phyloP scores from a whole-genome alignment of 441 rosid species.

The Mallotus japonicus region DNA sequence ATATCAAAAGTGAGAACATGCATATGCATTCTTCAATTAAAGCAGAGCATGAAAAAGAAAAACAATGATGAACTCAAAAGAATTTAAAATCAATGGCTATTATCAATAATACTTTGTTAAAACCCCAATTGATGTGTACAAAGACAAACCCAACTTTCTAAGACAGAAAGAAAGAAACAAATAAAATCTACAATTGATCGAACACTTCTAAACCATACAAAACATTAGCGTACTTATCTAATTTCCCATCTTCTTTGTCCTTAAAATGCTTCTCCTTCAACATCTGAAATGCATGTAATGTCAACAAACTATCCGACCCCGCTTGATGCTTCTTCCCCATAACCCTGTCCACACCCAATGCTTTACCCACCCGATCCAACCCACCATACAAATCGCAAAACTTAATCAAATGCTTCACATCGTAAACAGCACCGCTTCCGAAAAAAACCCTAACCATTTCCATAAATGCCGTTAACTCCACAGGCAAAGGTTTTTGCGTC shows the following conservation, averaged over 20 bases:
- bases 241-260: slow-evolving; percentile 18
- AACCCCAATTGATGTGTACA: slow-evolving; percentile 19
- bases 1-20: neutral
- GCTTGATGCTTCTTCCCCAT: slow-evolving; percentile 67
- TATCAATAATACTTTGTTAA: slow-evolving; percentile 15
- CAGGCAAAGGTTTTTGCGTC: slow-evolving; percentile 42
- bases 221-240: slow-evolving; percentile 57
- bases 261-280: slow-evolving; percentile 40
- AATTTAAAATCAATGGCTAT: slow-evolving; percentile 15
- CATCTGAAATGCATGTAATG: slow-evolving; percentile 51
- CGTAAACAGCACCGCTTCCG: slow-evolving; percentile 43
- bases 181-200: slow-evolving; percentile 23
- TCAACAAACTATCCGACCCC: slow-evolving; percentile 65
- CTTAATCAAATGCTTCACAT: slow-evolving; percentile 59
- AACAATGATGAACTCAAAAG: neutral
- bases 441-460: slow-evolving; percentile 40
- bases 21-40: neutral
- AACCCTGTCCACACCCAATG: slow-evolving; percentile 42
- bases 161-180: slow-evolving; percentile 6
- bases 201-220: slow-evolving; percentile 52
- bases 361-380: slow-evolving; percentile 46
- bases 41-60: neutral
- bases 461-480: slow-evolving; percentile 38
- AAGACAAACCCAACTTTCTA: slow-evolving; percentile 17
- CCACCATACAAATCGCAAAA: slow-evolving; percentile 55